Evolutionary conservation across 2,329 filamentous ascomycete species (phyloP).

Genomic region (Aspergillus novoparasiticus): DNA sequence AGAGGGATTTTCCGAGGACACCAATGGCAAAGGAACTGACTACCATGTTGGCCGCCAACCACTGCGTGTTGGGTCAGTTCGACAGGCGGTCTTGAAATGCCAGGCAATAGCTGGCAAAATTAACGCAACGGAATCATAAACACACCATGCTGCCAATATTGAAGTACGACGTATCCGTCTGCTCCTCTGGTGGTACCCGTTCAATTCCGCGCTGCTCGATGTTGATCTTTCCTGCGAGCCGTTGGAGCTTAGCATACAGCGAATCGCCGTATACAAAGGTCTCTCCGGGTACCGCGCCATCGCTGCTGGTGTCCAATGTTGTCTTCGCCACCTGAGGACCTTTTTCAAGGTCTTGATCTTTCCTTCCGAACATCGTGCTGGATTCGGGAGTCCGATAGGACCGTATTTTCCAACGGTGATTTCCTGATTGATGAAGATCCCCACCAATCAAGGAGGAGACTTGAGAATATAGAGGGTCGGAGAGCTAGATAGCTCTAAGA

Average conservation of each 20-base stretch:
- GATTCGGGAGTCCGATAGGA: constrained; percentile 16
- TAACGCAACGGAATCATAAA: constrained; percentile 21
- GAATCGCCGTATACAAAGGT: constrained; percentile 60
- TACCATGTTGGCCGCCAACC: constrained; percentile 78
- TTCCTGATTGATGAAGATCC: constrained; percentile 4
- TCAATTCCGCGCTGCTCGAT: constrained; percentile 77
- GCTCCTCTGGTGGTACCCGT: constrained; percentile 70
- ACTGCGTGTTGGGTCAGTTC: constrained; percentile 51
- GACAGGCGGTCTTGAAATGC: constrained; percentile 16
- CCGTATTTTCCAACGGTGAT: constrained; percentile 13
- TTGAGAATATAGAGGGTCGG: constrained; percentile 9
- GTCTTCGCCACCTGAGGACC: constrained; percentile 31
- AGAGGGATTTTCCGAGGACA: constrained; percentile 68
- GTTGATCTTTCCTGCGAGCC: constrained; percentile 64
- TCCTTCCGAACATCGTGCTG: constrained; percentile 22
- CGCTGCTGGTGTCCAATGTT: constrained; percentile 38
- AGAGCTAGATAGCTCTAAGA: constrained; percentile 26
- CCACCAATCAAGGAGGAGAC: constrained; percentile 20
- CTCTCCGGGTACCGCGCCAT: constrained; percentile 58
- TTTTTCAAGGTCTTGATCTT: constrained; percentile 37
- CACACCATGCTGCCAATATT: constrained; percentile 73
- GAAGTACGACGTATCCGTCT: constrained; percentile 64
- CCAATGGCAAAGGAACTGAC: constrained; percentile 77
- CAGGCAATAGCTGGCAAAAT: constrained; percentile 11
- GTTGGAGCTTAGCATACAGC: constrained; percentile 61